A percentile compares a stretch with the other conserved stretches of the same genome.
Conservation (phyloP, 2,329 filamentous ascomycete genomes). For the Fusarium vanettenii region DNA sequence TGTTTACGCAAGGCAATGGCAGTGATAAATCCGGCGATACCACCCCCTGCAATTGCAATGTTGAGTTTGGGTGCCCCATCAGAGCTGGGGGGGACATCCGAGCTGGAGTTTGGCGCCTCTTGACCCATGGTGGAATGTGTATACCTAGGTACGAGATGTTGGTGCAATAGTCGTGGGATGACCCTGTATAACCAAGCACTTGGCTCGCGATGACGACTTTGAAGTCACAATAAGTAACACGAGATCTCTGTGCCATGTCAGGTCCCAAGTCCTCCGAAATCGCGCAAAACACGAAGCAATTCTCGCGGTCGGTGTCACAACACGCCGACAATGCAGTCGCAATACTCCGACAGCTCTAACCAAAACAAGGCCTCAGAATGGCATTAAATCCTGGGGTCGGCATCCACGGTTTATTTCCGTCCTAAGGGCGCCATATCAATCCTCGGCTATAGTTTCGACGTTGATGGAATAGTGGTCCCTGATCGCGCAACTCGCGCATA, state of each 20-base stretch:
- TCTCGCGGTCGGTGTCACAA: background rate
- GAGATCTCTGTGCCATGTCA: background rate
- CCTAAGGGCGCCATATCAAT: background rate
- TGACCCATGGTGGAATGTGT: background rate
- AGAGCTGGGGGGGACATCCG: too few relatives aligned
- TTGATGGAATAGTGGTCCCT: constrained; percentile 8
- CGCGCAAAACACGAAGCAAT: background rate
- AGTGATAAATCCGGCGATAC: background rate
- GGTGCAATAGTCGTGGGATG: background rate
- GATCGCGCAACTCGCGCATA: background rate
- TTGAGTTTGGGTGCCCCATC: background rate
- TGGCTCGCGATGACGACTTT: background rate
- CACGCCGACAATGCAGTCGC: background rate
- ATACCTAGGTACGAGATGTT: background rate
- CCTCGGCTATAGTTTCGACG: background rate
- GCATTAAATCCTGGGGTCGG: background rate
- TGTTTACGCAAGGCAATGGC: background rate
- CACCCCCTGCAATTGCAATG: background rate
- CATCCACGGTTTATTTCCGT: background rate
- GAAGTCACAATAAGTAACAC: background rate
- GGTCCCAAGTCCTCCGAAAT: background rate
- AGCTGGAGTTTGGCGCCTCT: background rate
- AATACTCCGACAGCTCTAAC: background rate
- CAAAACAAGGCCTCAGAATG: background rate
- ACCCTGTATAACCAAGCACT: background rate